Base-by-base conservation (phyloP, 495 filamentous ascomycete genomes). In the Niebla homalea region DNA sequence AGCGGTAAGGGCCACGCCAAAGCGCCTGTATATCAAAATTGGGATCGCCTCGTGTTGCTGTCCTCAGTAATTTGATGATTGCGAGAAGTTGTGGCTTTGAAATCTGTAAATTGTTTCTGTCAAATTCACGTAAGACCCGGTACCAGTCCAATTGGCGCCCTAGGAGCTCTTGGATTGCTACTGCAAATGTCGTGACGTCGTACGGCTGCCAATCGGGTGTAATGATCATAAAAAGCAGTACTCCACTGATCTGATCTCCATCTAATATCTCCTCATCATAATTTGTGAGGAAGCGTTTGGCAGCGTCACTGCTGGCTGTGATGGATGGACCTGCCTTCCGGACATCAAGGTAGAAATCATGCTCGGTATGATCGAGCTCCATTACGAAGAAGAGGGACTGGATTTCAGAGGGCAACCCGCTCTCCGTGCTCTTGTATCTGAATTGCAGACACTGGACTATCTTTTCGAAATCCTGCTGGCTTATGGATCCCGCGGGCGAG, bases 1-100 rank as follows among this genome's bases (percentile, higher is more conserved):
- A 74, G 43, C 85, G 77, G 92, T 93, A 97, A 41, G 80, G 73
- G 32, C 89, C 90, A 51, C 89, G 87, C 92, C 90, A 97, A 21
- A 99, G 73, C 36, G 72, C 76, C 63, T 94, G 84, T 41, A 95
- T 78, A 64, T 94, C 81, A 60, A 84, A 73, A 48, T 61, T 73
- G 23, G 66, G 57, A 37, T 81, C 74, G 21, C 82, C 77, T 41
- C 66, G 70, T 36, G 85, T 84, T 48, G 85, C 69, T 1, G 79
- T 79, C 25, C 85, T 67, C 22, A 99, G 69, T 16, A 82, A 84
- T 47, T 81, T 71, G 63, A 87, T 90, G 12, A 99, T 64, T 25
- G 76, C 77, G 32, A 88, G 66, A 52, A 99, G 93, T 52, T 95
- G 92, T 16, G 73, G 69, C 21, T 81, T 75, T 6, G 85, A 79